Conservation (phyloP, 768 basidiomycete species). For the Leccinum truebloodii region DNA sequence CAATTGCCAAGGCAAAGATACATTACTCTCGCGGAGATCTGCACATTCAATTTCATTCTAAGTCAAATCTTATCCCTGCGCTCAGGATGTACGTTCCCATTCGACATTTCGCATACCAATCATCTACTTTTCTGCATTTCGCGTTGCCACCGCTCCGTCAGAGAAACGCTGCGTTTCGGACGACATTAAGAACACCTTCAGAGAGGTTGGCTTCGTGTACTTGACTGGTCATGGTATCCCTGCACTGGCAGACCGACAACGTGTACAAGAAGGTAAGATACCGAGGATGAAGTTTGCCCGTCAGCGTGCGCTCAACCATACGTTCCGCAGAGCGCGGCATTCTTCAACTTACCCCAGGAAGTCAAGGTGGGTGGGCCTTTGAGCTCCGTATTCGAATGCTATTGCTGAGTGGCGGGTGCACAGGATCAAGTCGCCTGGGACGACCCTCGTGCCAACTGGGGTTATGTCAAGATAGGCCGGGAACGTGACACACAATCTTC, state of each 20-base stretch:
- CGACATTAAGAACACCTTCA: slow-evolving; percentile 74
- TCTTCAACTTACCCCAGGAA: slow-evolving; percentile 66
- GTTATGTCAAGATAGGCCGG: slow-evolving; percentile 78
- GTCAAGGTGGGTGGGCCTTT: slow-evolving; percentile 47
- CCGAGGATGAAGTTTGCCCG: slow-evolving; percentile 6
- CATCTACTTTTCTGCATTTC: slow-evolving; percentile 75
- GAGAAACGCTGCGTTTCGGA: slow-evolving; percentile 66
- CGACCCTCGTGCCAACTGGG: slow-evolving; percentile 82
- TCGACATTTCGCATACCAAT: slow-evolving; percentile 66
- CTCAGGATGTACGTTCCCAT: slow-evolving; percentile 38
- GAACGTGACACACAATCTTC: slow-evolving; percentile 79
- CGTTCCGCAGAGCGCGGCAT: slow-evolving; percentile 64
- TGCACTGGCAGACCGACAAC: slow-evolving; percentile 46
- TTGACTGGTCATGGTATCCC: slow-evolving; percentile 73
- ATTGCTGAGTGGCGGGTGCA: neutral
- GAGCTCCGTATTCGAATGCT: neutral
- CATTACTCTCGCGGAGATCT: slow-evolving; percentile 30
- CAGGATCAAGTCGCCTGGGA: slow-evolving; percentile 75
- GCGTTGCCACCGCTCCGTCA: slow-evolving; percentile 44
- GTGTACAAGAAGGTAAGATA: slow-evolving; percentile 63
- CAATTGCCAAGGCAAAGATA: slow-evolving; percentile 14
- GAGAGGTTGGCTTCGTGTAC: slow-evolving; percentile 80
- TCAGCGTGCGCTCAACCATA: neutral
- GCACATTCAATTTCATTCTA: neutral
- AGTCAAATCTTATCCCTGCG: slow-evolving; percentile 5